Evolutionary conservation across 1,139 yeast species (phyloP), one percentile per base, ranked within the genome.

Genomic region (Debaryomyces coudertii): DNA sequence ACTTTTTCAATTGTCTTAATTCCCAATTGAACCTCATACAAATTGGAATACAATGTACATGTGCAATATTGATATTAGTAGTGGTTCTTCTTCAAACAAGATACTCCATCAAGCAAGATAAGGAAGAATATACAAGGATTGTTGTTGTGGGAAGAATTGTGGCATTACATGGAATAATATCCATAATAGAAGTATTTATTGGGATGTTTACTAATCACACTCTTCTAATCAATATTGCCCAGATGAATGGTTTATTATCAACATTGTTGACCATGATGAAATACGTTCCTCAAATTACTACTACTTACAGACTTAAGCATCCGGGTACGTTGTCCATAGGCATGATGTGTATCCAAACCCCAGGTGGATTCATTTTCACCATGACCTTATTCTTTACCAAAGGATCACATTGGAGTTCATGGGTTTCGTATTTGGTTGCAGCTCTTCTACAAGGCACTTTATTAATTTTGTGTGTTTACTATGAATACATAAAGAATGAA

Each of bases 331-430:
- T 90, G 30, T 87, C 95, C 0, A 73, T 87, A 18, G 80, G 85
- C 5, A 88, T 87, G 90, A 87, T 90, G 93, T 70, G 84, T 45
- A 78, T 90, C 52, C 97, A 90, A 62, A 88, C 95, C 14, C 97
- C 97, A 0, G 97, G 97, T 11, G 96, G 96, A 22, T 85, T 80
- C 55, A 51, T 87, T 2, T 89, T 93, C 84, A 80, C 95, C 0
- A 76, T 82, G 12, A 82, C 89, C 2, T 68, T 90, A 46, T 85
- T 82, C 46, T 66, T 80, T 48, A 80, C 92, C 40, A 86, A 87
- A 38, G 95, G 90, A 1, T 82, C 93, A 1, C 81, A 82, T 51
- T 89, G 96, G 96, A 86, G 95, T 54, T 82, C 92, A 6, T 89
- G 95, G 95, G 65, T 88, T 28, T 88, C 95, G 5, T 87, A 85